These are phyloP conservation scores for Colletotrichum ledebouriae DNA, from an alignment of 2,329 filamentous ascomycete genomes.

Conservation along the genomic window DNA sequence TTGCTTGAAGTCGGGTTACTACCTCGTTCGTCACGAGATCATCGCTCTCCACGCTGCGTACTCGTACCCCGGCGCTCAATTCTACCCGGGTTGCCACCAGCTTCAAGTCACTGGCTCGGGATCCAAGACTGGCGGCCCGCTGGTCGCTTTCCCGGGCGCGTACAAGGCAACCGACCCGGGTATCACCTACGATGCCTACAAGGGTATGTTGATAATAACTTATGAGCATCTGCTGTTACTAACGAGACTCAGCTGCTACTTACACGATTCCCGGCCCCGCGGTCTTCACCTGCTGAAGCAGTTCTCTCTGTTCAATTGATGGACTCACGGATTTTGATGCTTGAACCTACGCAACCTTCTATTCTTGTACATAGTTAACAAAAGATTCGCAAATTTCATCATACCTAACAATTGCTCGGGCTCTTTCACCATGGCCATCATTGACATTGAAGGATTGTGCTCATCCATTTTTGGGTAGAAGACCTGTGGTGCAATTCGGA, in stretches of 20 bases:
- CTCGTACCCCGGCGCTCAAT: conserved; percentile 66
- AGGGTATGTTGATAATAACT: conserved; percentile 53
- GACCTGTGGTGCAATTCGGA: too few relatives aligned
- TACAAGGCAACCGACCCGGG: conserved; percentile 65
- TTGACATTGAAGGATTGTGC: too few relatives aligned
- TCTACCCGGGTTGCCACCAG: conserved; percentile 71
- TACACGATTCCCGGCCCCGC: conserved; percentile 64
- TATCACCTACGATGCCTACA: conserved; percentile 66
- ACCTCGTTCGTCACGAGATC: conserved; percentile 71
- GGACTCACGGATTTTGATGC: background rate
- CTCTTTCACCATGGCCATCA: too few relatives aligned
- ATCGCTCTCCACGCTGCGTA: conserved; percentile 65
- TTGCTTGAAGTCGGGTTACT: conserved; percentile 66
- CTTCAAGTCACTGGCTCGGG: conserved; percentile 66
- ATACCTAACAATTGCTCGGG: too few relatives aligned
- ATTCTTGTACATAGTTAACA: conserved; percentile 25
- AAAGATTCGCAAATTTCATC: background rate
- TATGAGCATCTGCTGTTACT: conserved; percentile 54
- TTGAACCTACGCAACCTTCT: too few relatives aligned
- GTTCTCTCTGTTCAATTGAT: rapidly evolving
- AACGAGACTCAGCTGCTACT: conserved; percentile 49
- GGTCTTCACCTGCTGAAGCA: conserved; percentile 59
- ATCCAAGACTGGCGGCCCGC: conserved; percentile 54
- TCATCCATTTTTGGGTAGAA: too few relatives aligned
- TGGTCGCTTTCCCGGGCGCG: conserved; percentile 67